These are phyloP conservation scores for Rheum nobile DNA, from an alignment of 148 eudicot species.

Conservation along the genomic window DNA sequence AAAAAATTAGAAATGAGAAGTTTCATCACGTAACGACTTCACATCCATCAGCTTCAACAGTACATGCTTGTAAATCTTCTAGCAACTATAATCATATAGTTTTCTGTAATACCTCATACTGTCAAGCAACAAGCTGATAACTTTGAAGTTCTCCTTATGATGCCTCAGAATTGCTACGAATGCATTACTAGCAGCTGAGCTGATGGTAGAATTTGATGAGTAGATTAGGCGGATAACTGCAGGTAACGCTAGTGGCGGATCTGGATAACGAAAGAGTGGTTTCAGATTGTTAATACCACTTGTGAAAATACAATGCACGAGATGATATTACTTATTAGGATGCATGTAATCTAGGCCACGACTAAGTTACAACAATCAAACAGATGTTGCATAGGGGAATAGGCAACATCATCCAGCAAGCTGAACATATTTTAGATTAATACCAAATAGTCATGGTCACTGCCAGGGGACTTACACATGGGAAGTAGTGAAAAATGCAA, in stretches of 20 bases:
- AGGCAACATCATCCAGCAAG: not conserved
- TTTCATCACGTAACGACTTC: not conserved
- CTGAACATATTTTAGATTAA: not conserved
- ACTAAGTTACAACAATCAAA: not conserved
- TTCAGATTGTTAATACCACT: not conserved
- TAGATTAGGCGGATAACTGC: conserved; percentile 33
- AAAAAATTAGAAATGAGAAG: not conserved
- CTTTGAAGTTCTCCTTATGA: conserved; percentile 38
- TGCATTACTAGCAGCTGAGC: conserved; percentile 29
- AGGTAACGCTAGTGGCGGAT: conserved; percentile 46
- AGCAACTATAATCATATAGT: not conserved
- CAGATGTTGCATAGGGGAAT: not conserved
- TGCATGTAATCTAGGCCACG: too few relatives aligned
- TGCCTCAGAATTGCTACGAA: conserved; percentile 34
- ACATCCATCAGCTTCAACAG: not conserved
- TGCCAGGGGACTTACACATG: too few relatives aligned
- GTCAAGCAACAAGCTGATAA: conserved; percentile 47
- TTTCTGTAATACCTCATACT: conserved; percentile 41
- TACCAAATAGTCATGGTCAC: not conserved
- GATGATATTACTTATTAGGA: not conserved
- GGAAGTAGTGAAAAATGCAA: too few relatives aligned
- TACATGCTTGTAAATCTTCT: not conserved
- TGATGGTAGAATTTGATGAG: conserved; percentile 22
- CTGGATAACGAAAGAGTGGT: conserved; percentile 26
- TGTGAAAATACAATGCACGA: not conserved